These are phyloP conservation scores for Aspergillus hancockii DNA, from an alignment of 495 filamentous ascomycete species.

Conservation along the genomic window DNA sequence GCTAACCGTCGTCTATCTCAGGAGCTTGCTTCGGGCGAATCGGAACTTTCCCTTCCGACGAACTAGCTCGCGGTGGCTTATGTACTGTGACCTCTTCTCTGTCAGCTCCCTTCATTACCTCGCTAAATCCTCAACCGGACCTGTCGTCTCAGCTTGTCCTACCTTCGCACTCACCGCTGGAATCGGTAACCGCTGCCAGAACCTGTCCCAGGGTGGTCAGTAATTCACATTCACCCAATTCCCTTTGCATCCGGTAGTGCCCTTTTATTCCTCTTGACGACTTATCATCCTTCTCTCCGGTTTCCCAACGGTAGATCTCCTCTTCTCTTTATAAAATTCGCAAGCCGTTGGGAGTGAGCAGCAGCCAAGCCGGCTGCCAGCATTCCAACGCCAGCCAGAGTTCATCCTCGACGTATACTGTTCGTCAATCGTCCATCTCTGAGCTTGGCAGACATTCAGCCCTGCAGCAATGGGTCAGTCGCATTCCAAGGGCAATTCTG, in stretches of 20 bases:
- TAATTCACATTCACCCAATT: conserved; percentile 1
- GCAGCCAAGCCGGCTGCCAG: conserved; percentile 32
- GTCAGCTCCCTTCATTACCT: conserved; percentile 17
- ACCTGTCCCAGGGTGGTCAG: neutral
- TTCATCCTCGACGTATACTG: conserved; percentile 29
- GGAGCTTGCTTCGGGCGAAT: conserved; percentile 23
- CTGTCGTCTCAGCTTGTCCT: neutral
- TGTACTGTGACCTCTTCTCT: conserved; percentile 10
- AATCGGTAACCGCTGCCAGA: neutral
- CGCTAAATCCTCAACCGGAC: conserved; percentile 12
- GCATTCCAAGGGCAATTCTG: conserved; percentile 74
- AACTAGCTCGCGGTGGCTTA: conserved; percentile 24
- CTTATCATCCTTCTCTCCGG: neutral
- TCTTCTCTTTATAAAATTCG: conserved; percentile 27
- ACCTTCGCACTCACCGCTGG: conserved; percentile 3
- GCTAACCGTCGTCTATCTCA: conserved; percentile 20
- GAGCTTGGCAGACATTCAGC: conserved; percentile 41
- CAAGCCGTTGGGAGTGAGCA: conserved; percentile 15
- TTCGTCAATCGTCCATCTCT: conserved; percentile 27
- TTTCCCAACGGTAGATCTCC: neutral
- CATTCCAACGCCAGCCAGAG: conserved; percentile 38
- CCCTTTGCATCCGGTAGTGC: conserved; percentile 1
- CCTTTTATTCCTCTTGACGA: neutral
- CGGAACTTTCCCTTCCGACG: conserved; percentile 27
- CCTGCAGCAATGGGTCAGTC: conserved; percentile 81